phyloP scores from a whole-genome alignment of 2,329 filamentous ascomycete species.

The Fusarium pseudograminearum region DNA sequence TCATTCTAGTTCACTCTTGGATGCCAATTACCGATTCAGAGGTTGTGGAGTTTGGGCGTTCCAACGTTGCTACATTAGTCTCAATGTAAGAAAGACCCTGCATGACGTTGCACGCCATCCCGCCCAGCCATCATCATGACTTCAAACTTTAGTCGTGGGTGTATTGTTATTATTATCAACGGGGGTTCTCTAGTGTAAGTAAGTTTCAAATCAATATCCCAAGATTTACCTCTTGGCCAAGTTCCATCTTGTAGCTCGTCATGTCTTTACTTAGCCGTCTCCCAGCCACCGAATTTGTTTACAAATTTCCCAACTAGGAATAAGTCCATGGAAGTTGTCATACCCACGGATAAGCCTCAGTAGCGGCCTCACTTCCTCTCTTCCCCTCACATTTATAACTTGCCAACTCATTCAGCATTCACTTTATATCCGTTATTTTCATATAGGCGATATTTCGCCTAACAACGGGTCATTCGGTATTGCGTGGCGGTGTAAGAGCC shows the following conservation, averaged over 20 bases:
- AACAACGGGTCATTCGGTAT: slow-evolving; percentile 6
- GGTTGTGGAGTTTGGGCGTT: neutral
- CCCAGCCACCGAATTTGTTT: slow-evolving; percentile 49
- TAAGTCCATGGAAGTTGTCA: slow-evolving; percentile 27
- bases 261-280: slow-evolving; percentile 19
- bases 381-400: slow-evolving; percentile 2
- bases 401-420: slow-evolving; percentile 4
- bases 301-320: slow-evolving; percentile 22
- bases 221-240: neutral
- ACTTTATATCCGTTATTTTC: neutral
- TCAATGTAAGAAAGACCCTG: slow-evolving; percentile 12
- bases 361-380: slow-evolving; percentile 20
- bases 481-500: slow-evolving; percentile 30
- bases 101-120: slow-evolving; percentile 26
- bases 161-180: neutral
- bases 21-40: neutral
- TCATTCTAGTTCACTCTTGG: neutral
- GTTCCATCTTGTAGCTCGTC: slow-evolving; percentile 14
- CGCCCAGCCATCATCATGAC: slow-evolving; percentile 35
- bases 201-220: neutral
- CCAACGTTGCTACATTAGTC: slow-evolving; percentile 31
- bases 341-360: slow-evolving; percentile 25
- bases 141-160: neutral
- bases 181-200: neutral
- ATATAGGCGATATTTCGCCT: slow-evolving; percentile 4